Percentiles rank a stretch among this genome's conserved stretches.
These are phyloP conservation scores for Rhytidiadelphus loreus DNA, from an alignment of 225 moss, liverwort and hornwort species.

Conservation along the genomic window DNA sequence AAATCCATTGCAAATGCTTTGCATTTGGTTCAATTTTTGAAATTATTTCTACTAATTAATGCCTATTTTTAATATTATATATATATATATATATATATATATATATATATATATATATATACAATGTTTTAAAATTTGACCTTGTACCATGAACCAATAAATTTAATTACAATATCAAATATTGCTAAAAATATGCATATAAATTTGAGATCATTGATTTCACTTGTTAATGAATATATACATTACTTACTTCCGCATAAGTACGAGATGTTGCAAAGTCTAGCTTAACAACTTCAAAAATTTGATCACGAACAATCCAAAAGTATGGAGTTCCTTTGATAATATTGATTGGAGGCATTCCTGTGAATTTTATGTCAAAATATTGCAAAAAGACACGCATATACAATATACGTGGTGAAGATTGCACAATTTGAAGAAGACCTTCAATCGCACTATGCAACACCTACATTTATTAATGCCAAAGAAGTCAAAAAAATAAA, in stretches of 20 bases:
- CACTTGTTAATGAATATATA: not conserved
- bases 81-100: too few relatives aligned
- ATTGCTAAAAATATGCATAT: not conserved
- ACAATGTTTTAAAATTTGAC: rapidly evolving
- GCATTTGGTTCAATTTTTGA: not conserved
- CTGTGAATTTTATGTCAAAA: not conserved
- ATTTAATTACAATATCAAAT: not conserved
- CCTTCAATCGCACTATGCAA: not conserved
- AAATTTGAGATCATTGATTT: not conserved
- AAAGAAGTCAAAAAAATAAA: rapidly evolving
- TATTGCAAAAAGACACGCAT: not conserved
- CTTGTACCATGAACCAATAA: not conserved
- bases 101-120: not conserved
- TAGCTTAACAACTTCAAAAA: not conserved
- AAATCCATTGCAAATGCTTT: not conserved
- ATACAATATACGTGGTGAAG: not conserved
- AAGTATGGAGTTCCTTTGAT: not conserved
- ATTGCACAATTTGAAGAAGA: not conserved
- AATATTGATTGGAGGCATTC: not conserved
- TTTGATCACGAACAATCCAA: not conserved
- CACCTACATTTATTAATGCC: not conserved
- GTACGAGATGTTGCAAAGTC: not conserved
- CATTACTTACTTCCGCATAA: not conserved
- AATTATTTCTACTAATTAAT: not conserved
- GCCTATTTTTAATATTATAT: not conserved